Evolutionary conservation across 495 filamentous ascomycete species (phyloP).

Genomic region (Penicillium taxi): DNA sequence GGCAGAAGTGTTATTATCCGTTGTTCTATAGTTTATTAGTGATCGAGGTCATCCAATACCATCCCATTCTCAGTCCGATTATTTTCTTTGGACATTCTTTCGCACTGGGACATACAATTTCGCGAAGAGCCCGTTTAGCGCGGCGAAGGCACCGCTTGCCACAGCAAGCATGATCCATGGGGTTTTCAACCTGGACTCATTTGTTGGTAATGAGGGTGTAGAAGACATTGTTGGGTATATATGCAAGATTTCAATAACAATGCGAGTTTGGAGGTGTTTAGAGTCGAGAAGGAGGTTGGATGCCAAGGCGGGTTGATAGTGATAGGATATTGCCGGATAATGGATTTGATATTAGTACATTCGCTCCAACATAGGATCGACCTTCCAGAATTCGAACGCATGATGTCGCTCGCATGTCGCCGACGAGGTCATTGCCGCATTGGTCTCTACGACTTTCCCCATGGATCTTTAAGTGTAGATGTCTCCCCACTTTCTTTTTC

Average conservation of each 20-base stretch:
- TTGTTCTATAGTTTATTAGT: conserved; percentile 52
- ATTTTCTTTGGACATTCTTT: too few species aligned
- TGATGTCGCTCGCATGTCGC: too few species aligned
- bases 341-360: too few species aligned
- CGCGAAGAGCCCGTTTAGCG: conserved; percentile 91
- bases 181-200: too few species aligned
- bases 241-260: neutral
- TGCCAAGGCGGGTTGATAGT: conserved; percentile 10
- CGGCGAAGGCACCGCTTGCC: conserved; percentile 81
- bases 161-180: conserved; percentile 77
- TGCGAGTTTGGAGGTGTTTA: neutral
- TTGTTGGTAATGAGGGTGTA: conserved; percentile 4
- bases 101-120: conserved; percentile 59
- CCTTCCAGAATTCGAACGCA: too few species aligned
- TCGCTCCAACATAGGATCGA: too few species aligned
- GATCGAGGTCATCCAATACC: neutral
- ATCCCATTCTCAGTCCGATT: too few species aligned
- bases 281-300: conserved; percentile 1
- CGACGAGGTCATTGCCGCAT: too few species aligned
- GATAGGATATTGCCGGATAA: conserved; percentile 8
- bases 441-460: too few species aligned
- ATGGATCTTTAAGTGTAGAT: too few species aligned
- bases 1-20: conserved; percentile 68
- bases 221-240: conserved; percentile 10
- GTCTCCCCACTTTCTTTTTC: too few species aligned